phyloP scores from a whole-genome alignment of 148 eudicot genomes.

The Chenopodium quinoa region DNA sequence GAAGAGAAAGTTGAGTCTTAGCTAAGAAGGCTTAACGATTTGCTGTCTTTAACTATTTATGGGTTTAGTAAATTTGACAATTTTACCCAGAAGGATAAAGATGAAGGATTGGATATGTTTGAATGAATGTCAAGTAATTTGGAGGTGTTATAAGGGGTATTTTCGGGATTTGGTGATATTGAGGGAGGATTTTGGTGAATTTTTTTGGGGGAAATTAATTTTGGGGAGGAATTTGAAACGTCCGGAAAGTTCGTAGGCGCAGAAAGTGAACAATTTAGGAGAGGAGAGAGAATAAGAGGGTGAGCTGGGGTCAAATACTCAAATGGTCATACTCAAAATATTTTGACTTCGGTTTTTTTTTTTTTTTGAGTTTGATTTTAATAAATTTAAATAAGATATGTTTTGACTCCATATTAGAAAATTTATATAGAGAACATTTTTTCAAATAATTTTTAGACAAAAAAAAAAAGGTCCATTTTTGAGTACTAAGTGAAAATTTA shows the following conservation, averaged over 20 bases:
- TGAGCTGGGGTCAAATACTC: not conserved
- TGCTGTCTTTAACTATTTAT: not conserved
- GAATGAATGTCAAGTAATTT: not conserved
- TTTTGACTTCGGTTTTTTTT: too few species aligned
- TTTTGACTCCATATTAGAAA: too few species aligned
- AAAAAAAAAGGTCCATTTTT: too few species aligned
- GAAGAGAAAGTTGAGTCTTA: not conserved
- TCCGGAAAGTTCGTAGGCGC: constrained; percentile 1
- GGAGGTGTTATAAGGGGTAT: not conserved
- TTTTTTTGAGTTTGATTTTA: too few species aligned
- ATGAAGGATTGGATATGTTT: not conserved
- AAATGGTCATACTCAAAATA: too few species aligned
- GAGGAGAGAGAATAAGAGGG: constrained; percentile 8
- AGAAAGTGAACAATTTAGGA: not conserved
- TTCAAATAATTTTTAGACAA: too few species aligned
- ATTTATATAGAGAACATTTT: too few species aligned
- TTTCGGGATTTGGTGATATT: not conserved
- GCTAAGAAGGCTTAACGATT: not conserved
- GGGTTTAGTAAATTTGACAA: not conserved
- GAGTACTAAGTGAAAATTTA: too few species aligned
- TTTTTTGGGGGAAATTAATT: not conserved
- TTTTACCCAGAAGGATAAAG: not conserved
- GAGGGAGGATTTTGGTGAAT: too few species aligned
- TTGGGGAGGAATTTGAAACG: constrained; percentile 5
- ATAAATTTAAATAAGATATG: too few species aligned